Evolutionary conservation across 768 basidiomycete genomes (phyloP).

Genomic region (Boletus pseudo-olivaceus): DNA sequence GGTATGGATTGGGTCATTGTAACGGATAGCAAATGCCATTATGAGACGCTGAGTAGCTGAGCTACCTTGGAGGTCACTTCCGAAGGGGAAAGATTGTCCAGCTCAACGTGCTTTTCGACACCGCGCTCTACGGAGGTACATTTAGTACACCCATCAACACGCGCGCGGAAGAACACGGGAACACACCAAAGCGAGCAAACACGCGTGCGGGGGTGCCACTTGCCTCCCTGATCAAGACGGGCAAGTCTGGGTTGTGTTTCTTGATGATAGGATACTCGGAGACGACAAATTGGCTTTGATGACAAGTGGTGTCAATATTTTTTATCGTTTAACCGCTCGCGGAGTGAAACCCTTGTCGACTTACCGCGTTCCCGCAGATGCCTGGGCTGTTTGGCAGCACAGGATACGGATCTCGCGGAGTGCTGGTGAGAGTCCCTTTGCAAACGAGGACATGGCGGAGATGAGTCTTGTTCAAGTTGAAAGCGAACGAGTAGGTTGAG

Average conservation of each 20-base stretch:
- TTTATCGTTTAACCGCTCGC: neutral
- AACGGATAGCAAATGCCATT: slow-evolving; percentile 2
- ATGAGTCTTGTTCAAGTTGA: slow-evolving; percentile 14
- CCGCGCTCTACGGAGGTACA: slow-evolving; percentile 56
- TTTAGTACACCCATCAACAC: slow-evolving; percentile 17
- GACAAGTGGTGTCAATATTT: neutral
- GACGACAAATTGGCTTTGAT: slow-evolving; percentile 72
- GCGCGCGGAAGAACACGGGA: slow-evolving; percentile 9
- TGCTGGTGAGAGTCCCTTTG: slow-evolving; percentile 73
- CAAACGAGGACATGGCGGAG: slow-evolving; percentile 54
- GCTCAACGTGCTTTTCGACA: slow-evolving; percentile 74
- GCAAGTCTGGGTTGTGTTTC: slow-evolving; percentile 83
- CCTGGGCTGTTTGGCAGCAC: slow-evolving; percentile 71
- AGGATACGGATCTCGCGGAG: slow-evolving; percentile 78
- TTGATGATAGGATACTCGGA: slow-evolving; percentile 74
- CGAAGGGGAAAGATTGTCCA: slow-evolving; percentile 68
- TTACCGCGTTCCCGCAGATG: slow-evolving; percentile 79
- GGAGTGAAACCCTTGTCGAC: slow-evolving; percentile 17
- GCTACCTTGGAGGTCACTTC: slow-evolving; percentile 73
- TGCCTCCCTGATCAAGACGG: slow-evolving; percentile 78
- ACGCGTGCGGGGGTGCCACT: slow-evolving; percentile 74
- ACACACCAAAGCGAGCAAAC: slow-evolving; percentile 84
- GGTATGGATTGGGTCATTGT: slow-evolving; percentile 6
- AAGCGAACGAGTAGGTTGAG: neutral
- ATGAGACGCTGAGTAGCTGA: slow-evolving; percentile 47